Conservation (phyloP, 106 monocot genomes). For the Dendrobium catenatum region DNA sequence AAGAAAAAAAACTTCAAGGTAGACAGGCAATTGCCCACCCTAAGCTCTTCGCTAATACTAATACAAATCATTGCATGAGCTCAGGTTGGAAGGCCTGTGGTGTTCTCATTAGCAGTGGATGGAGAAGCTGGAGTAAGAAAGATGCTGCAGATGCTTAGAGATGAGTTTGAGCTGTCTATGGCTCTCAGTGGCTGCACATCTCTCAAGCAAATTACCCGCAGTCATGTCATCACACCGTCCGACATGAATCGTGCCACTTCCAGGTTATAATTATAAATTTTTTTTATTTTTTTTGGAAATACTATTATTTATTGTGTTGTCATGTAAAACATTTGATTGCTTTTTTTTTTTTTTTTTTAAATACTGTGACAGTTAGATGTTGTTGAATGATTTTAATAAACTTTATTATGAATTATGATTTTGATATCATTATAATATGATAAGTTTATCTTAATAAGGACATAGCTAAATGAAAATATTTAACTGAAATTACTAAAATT, state of each 20-base stretch:
- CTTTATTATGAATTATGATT: no score
- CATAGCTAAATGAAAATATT: no score
- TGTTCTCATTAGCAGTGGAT: slow-evolving; percentile 59
- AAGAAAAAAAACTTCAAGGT: no score
- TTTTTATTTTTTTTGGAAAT: background rate
- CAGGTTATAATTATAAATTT: slow-evolving; percentile 19
- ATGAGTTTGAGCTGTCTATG: slow-evolving; percentile 76
- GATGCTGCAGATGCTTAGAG: slow-evolving; percentile 67
- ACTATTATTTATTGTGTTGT: no score
- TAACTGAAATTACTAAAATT: no score
- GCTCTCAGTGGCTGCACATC: slow-evolving; percentile 63
- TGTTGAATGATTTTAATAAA: no score
- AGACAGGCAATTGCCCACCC: no score
- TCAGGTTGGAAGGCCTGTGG: slow-evolving; percentile 72
- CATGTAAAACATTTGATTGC: no score
- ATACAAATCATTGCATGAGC: background rate
- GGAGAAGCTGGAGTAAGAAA: slow-evolving; percentile 70
- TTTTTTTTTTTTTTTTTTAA: no score
- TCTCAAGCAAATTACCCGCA: slow-evolving; percentile 69
- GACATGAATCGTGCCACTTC: slow-evolving; percentile 25
- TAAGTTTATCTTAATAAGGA: no score
- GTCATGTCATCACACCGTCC: slow-evolving; percentile 36
- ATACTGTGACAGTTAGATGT: no score
- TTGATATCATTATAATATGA: no score
- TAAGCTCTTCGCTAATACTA: background rate